These are phyloP conservation scores for Zygosaccharomyces gambellarensis DNA, from an alignment of 805 yeast genomes.

Conservation along the genomic window DNA sequence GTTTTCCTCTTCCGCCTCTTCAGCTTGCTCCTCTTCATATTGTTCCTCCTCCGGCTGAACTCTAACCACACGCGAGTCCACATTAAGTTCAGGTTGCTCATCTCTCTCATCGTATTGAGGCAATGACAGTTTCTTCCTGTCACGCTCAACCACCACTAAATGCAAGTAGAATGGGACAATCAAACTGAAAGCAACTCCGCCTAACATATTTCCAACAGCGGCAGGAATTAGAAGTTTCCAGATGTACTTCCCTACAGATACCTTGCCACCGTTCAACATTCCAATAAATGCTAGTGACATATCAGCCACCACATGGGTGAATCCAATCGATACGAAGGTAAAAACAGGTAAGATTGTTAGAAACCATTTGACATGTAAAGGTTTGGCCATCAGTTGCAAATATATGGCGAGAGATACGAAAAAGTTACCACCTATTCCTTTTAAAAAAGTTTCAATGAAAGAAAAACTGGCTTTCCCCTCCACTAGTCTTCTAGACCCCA, in stretches of 20 bases:
- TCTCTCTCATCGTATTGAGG: conserved; percentile 70
- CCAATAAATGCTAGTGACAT: conserved; percentile 68
- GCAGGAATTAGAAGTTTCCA: conserved; percentile 75
- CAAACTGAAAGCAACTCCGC: conserved; percentile 66
- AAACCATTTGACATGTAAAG: conserved; percentile 66
- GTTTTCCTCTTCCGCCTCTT: conserved; percentile 14
- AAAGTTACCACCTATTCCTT: conserved; percentile 72
- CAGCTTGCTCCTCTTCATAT: conserved; percentile 6
- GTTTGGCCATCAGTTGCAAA: conserved; percentile 72
- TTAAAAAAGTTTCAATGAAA: conserved; percentile 62
- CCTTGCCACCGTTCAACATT: conserved; percentile 58
- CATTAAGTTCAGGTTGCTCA: conserved; percentile 73
- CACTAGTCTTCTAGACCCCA: conserved; percentile 45
- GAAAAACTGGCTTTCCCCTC: conserved; percentile 42
- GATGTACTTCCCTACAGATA: conserved; percentile 57
- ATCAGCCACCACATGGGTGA: conserved; percentile 78
- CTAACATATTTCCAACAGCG: conserved; percentile 68
- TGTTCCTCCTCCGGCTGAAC: conserved; percentile 26
- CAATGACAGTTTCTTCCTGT: conserved; percentile 53
- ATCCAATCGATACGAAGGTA: conserved; percentile 74
- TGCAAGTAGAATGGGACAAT: conserved; percentile 71
- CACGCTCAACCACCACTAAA: conserved; percentile 65
- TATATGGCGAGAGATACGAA: conserved; percentile 72
- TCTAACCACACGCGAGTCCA: conserved; percentile 75
- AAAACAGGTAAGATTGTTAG: conserved; percentile 65